A percentile compares a stretch with the other conserved stretches of the same genome.
Conservation (phyloP, 805 yeast species). For the Ogataea trehaloabstinens region DNA sequence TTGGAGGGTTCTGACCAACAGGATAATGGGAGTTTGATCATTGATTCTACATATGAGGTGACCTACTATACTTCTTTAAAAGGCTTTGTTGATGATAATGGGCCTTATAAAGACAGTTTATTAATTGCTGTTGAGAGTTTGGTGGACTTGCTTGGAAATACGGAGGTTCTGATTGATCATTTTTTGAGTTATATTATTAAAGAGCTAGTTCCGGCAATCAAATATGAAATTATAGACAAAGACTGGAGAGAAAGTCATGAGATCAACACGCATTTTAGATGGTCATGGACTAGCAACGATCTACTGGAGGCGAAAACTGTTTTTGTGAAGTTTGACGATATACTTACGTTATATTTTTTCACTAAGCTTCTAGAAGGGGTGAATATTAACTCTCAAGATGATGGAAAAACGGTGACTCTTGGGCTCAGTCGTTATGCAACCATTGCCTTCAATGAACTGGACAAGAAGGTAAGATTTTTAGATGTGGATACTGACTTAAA, state of each 20-base stretch:
- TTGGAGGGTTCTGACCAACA: not conserved
- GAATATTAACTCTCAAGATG: not conserved
- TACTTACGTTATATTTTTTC: constrained; percentile 26
- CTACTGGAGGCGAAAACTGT: constrained; percentile 17
- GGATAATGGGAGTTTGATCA: not conserved
- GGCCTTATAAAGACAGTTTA: constrained; percentile 5
- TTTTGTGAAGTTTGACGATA: constrained; percentile 28
- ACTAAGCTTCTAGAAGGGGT: constrained; percentile 10
- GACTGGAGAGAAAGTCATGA: constrained; percentile 1
- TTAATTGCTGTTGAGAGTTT: constrained; percentile 18
- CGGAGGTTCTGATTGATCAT: constrained; percentile 19
- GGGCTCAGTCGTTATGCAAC: constrained; percentile 5
- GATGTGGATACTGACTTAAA: not conserved
- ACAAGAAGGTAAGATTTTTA: constrained; percentile 6
- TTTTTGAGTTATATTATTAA: constrained; percentile 15
- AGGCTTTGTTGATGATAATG: constrained; percentile 5
- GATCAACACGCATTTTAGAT: constrained; percentile 16
- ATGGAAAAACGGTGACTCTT: constrained; percentile 2
- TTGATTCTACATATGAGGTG: constrained; percentile 6
- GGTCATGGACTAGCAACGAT: constrained; percentile 25
- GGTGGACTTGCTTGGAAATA: constrained; percentile 16
- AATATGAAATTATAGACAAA: constrained; percentile 2
- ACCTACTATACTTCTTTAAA: constrained; percentile 9
- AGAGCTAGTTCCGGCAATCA: constrained; percentile 5
- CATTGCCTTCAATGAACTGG: constrained; percentile 11